Base-by-base conservation (phyloP, 345 rosid genomes). In the Sonneratia alba region DNA sequence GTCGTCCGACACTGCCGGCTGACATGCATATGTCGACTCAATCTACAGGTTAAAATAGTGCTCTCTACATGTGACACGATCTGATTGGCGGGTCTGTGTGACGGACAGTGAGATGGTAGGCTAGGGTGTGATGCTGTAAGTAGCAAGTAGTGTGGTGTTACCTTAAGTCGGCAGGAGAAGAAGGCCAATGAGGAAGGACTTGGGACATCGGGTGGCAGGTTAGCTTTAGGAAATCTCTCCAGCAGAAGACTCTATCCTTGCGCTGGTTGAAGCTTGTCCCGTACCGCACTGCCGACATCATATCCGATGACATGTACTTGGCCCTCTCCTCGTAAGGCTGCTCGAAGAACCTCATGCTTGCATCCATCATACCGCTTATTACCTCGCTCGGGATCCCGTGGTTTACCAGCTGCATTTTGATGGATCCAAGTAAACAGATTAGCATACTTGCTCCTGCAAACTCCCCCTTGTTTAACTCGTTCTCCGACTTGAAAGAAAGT, bases 191-290 rank as follows among this genome's bases (percentile, higher is more conserved):
- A 73, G 83, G 87, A 75, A 88, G 87, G 65, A 74, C 77, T 4
- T 91, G 89, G 3, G 84, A 68, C 1, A 80, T 68, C 53, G 98
- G 98, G 59, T 87, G 78, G 59, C 92, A 90, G 63, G 65, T 80
- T 32, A 93, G 83, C 77, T 93, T 93, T 73, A 93, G 78, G 82
- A 93, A 91, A 70, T 93, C 98, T 83, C 97, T 87, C 98, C 98
- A 93, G 68, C 88, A 88, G 64, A 89, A 93, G 59, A 93, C 96
- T 37, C 76, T 76, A 76, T 93, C 98, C 71, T 89, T 91, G 77
- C 8, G 88, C 75, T 93, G 98, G 81, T 91, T 93, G 55, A 89
- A 89, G 83, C 98, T 93, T 3, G 98, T 93, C 45, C 98, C 98
- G 49, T 83, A 93, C 48, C 98, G 83, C 43, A 89, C 98, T 12